Evolutionary conservation across 1,284 basidiomycete species (phyloP).

Genomic region (Xerocomus amazonicus): DNA sequence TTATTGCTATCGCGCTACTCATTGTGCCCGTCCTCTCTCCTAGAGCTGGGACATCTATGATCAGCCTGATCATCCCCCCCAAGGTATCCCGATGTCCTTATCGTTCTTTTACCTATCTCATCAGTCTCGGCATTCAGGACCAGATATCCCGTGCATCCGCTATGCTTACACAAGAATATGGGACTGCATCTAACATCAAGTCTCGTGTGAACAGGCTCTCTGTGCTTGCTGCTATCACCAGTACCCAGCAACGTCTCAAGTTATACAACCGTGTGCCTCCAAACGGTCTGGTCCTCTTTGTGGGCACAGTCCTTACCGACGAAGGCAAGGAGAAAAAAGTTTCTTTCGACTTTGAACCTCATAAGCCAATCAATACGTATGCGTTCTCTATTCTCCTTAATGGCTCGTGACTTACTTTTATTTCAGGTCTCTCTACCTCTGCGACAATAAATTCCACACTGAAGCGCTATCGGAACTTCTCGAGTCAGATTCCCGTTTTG

Average conservation of each 20-base stretch:
- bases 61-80: conserved; percentile 95
- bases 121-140: conserved; percentile 48
- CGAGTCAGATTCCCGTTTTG: conserved; percentile 97
- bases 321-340: conserved; percentile 99
- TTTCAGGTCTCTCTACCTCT: conserved; percentile 89
- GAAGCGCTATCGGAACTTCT: conserved; percentile 95
- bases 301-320: conserved; percentile 96
- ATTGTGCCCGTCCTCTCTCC: conserved; percentile 4
- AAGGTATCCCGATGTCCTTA: conserved; percentile 54
- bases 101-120: conserved; percentile 6
- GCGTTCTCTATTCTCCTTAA: conserved; percentile 29
- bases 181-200: conserved; percentile 98
- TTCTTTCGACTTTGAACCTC: conserved; percentile 95
- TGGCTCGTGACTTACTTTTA: conserved; percentile 4
- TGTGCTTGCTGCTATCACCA: conserved; percentile 96
- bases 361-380: conserved; percentile 98
- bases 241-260: conserved; percentile 98
- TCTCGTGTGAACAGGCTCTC: conserved; percentile 98
- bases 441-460: conserved; percentile 99
- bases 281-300: conserved; percentile 95
- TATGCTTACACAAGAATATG: conserved; percentile 99
- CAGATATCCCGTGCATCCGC: conserved; percentile 93
- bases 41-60: conserved; percentile 97
- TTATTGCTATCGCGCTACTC: conserved; percentile 17
- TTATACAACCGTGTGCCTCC: conserved; percentile 95